Conservation (phyloP, 1,139 yeast genomes). For the Nakaseomyces delphensis region DNA sequence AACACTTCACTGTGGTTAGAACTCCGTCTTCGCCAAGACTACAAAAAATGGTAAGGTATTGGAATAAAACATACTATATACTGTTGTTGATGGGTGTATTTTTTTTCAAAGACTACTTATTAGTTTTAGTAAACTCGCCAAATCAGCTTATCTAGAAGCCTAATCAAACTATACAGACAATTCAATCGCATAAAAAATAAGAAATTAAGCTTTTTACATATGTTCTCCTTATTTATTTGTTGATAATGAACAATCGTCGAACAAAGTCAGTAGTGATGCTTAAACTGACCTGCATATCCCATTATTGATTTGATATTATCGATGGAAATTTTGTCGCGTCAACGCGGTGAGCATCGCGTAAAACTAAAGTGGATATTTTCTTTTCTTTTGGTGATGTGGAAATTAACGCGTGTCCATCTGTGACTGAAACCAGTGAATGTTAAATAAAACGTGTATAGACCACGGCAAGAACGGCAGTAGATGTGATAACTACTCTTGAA, state of each 20-base stretch:
- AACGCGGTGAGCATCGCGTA: neutral
- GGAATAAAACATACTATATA: slow-evolving; percentile 21
- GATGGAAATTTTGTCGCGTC: neutral
- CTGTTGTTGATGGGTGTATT: slow-evolving; percentile 17
- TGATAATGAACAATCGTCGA: too few species aligned
- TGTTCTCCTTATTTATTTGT: too few species aligned
- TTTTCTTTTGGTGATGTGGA: too few species aligned
- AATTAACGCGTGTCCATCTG: neutral
- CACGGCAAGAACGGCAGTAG: too few species aligned
- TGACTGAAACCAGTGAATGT: too few species aligned
- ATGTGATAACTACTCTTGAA: too few species aligned
- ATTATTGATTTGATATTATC: too few species aligned
- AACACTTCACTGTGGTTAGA: slow-evolving; percentile 14
- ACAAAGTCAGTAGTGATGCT: too few species aligned
- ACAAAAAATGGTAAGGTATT: slow-evolving; percentile 13
- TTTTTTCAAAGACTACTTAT: slow-evolving; percentile 14
- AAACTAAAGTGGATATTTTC: neutral
- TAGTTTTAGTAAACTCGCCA: neutral
- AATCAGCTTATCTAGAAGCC: neutral
- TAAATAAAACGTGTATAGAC: too few species aligned
- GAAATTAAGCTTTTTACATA: neutral
- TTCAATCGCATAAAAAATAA: neutral
- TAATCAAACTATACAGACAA: too few species aligned
- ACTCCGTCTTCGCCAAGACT: slow-evolving; percentile 7
- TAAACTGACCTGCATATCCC: too few species aligned